A percentile compares a stretch with the other conserved stretches of the same genome.
phyloP scores from a whole-genome alignment of 2,329 filamentous ascomycete genomes.

The Talaromyces sp. region DNA sequence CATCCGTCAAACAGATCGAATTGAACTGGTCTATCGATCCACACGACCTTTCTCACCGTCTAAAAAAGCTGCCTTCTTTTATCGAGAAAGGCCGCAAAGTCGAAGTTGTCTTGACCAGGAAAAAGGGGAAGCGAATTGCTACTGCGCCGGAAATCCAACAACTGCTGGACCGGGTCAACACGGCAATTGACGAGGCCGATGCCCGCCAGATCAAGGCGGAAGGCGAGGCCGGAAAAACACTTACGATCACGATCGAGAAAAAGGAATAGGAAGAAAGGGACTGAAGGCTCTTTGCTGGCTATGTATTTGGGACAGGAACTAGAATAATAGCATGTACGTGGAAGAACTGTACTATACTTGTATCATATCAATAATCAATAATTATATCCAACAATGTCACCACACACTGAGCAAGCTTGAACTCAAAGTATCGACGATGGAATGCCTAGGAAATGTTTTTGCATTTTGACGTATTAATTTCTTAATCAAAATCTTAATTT shows the following conservation, averaged over 20 bases:
- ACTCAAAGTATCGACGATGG: not conserved
- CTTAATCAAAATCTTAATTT: no score
- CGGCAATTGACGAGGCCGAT: slow-evolving; percentile 39
- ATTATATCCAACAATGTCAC: not conserved
- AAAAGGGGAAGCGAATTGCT: slow-evolving; percentile 57
- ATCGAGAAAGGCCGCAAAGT: slow-evolving; percentile 69
- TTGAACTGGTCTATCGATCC: slow-evolving; percentile 79
- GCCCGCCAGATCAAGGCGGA: slow-evolving; percentile 37
- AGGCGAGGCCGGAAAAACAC: slow-evolving; percentile 33
- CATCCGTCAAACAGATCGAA: slow-evolving; percentile 68
- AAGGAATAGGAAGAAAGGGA: slow-evolving; percentile 10
- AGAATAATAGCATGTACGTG: not conserved
- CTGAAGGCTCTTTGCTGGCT: no score
- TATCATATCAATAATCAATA: slow-evolving; percentile 11
- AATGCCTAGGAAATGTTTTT: no score
- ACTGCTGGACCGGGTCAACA: slow-evolving; percentile 50
- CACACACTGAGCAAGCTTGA: not conserved
- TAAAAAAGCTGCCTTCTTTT: slow-evolving; percentile 64
- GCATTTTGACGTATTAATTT: no score
- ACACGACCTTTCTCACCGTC: slow-evolving; percentile 68
- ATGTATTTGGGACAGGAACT: not conserved
- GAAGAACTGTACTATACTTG: slow-evolving; percentile 10
- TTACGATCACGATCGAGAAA: slow-evolving; percentile 33
- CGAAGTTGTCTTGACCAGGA: slow-evolving; percentile 65
- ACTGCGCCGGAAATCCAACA: slow-evolving; percentile 56